Evolutionary conservation across 176 grass and related monocot species (phyloP), one percentile per base, ranked within the genome.

Genomic region (Melocanna baccifera): DNA sequence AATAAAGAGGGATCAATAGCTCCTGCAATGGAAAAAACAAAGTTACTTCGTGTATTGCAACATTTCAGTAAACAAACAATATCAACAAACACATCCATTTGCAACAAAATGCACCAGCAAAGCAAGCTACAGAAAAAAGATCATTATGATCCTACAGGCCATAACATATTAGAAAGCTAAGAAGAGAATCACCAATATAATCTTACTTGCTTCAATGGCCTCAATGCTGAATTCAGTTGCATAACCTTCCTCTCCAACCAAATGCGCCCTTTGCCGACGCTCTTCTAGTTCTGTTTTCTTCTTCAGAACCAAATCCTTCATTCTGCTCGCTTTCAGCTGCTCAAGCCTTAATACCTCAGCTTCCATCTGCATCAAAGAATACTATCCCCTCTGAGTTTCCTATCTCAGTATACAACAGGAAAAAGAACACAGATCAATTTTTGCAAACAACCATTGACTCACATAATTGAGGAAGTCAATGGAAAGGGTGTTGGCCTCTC

Each of bases 281-380:
- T 96, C 93, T 82, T 96, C 93, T 58, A 96, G 62, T 82, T 96
- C 93, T 37, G 86, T 85, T 85, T 91, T 92, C 80, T 96, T 96
- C 52, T 92, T 96, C 32, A 96, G 75, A 63, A 96, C 88, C 12
- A 92, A 55, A 23, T 92, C 88, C 68, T 92, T 96, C 93, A 93
- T 96, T 79, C 87, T 92, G 84, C 88, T 93, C 45, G 68, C 52
- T 87, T 96, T 96, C 30, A 93, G 76, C 34, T 91, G 88, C 69
- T 93, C 91, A 62, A 96, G 93, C 77, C 88, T 87, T 73, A 42
- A 40, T 51, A 92, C 93, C 80, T 96, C 88, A 67, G 88, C 91
- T 77, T 86, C 84, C 53, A 93, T 91, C 93, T 96, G 82, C 76
- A 87, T 82, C 47, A 73, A 74, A 78, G n/a, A 40, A 67, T 79